phyloP scores from a whole-genome alignment of 176 grass and related monocot species.

The Raddia guianensis region DNA sequence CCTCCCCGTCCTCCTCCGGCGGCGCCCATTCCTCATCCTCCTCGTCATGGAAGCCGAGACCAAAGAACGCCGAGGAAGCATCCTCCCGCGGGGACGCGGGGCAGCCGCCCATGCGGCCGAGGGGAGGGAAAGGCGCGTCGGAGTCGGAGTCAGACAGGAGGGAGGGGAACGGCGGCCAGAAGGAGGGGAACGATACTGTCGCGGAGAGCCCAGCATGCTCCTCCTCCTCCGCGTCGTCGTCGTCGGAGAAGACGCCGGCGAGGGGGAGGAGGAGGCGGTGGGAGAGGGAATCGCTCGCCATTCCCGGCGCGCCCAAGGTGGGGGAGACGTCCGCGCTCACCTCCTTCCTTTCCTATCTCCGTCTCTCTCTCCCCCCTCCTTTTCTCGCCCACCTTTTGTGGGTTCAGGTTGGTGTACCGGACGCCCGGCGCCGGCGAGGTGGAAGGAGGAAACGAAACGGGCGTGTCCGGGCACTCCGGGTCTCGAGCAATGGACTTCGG shows the following conservation, averaged over 20 bases:
- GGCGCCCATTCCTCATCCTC: conserved; percentile 21
- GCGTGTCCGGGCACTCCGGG: not conserved
- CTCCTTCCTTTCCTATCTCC: not conserved
- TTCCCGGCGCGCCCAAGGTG: conserved; percentile 26
- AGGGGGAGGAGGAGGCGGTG: conserved; percentile 38
- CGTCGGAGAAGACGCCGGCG: conserved; percentile 42
- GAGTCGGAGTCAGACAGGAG: conserved; percentile 47
- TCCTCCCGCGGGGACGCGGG: conserved; percentile 23
- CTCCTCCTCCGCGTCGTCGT: not conserved
- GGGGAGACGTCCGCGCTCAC: conserved; percentile 10
- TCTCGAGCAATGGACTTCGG: not conserved
- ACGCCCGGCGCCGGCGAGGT: conserved; percentile 19
- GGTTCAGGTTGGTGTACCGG: conserved; percentile 47
- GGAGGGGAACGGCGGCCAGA: conserved; percentile 54
- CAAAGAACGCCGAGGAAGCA: conserved; percentile 43
- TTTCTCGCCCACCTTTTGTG: conserved; percentile 22
- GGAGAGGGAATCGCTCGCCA: conserved; percentile 55
- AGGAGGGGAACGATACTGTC: conserved; percentile 34
- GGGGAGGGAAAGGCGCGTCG: conserved; percentile 31
- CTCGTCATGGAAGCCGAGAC: conserved; percentile 41
- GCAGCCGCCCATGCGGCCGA: conserved; percentile 25
- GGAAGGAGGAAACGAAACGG: conserved; percentile 12
- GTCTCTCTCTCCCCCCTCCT: not conserved
- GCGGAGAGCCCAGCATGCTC: not conserved
- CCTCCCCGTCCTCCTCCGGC: conserved; percentile 40